phyloP scores from a whole-genome alignment of 805 yeast species.

The Saturnispora hagleri region DNA sequence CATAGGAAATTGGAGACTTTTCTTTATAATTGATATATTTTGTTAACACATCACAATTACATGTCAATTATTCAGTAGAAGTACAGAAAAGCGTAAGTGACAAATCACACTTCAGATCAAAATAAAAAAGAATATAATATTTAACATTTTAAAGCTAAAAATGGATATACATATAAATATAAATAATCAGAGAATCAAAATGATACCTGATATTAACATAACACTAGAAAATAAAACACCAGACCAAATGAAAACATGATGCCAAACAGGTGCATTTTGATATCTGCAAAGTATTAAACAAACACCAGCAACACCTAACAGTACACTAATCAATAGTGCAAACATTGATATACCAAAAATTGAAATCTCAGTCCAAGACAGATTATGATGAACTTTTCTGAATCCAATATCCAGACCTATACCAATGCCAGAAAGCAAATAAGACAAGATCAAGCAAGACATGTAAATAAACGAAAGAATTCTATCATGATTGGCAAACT shows the following conservation, averaged over 20 bases:
- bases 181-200: neutral
- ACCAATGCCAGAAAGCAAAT: conserved; percentile 35
- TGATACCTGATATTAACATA: conserved; percentile 2
- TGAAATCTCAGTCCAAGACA: conserved; percentile 16
- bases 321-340: conserved; percentile 28
- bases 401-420: conserved; percentile 30
- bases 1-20: neutral
- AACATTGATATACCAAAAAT: conserved; percentile 33
- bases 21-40: too few relatives aligned
- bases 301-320: conserved; percentile 34
- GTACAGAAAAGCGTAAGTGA: neutral
- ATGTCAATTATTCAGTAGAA: neutral
- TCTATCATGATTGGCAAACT: conserved; percentile 29
- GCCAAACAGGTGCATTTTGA: conserved; percentile 31
- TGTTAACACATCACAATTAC: neutral
- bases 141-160: neutral
- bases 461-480: conserved; percentile 38
- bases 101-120: too few relatives aligned
- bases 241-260: conserved; percentile 35
- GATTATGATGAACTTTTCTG: conserved; percentile 12
- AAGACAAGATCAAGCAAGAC: conserved; percentile 31
- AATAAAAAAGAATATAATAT: neutral
- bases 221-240: conserved; percentile 25
- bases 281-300: conserved; percentile 36
- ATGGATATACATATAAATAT: neutral